A percentile compares a stretch with the other conserved stretches of the same genome.
Conservation (phyloP, 768 basidiomycete genomes). For the Leucosporidium scottii region DNA sequence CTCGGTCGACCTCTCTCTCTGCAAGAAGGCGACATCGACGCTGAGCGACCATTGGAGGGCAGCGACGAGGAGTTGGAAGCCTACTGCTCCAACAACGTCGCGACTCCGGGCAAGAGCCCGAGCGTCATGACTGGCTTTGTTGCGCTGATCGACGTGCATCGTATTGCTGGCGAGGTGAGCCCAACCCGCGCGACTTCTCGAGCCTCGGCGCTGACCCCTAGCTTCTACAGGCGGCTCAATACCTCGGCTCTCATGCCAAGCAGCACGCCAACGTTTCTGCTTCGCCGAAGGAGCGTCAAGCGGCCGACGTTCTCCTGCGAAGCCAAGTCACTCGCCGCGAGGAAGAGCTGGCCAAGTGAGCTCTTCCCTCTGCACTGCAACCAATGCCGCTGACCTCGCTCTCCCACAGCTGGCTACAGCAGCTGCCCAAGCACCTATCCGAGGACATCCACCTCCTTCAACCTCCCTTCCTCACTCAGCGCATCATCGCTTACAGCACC, state of each 20-base stretch:
- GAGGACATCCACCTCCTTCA: background rate
- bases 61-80: background rate
- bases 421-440: background rate
- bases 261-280: background rate
- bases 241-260: background rate
- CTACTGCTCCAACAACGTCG: background rate
- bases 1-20: conserved; percentile 12
- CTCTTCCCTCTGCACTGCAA: background rate
- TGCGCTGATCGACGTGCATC: conserved; percentile 3
- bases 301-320: background rate
- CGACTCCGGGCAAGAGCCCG: background rate
- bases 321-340: background rate
- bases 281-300: background rate
- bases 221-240: background rate
- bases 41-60: conserved; percentile 4
- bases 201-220: background rate
- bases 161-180: conserved; percentile 6
- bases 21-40: conserved; percentile 15
- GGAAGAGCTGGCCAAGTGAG: background rate
- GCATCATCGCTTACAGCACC: background rate
- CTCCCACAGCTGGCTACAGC: conserved; percentile 2
- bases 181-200: background rate
- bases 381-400: background rate
- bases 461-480: background rate
- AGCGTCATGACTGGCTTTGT: conserved; percentile 11